phyloP scores from a whole-genome alignment of 176 grass and related monocot species.

The Oryza glaberrima region DNA sequence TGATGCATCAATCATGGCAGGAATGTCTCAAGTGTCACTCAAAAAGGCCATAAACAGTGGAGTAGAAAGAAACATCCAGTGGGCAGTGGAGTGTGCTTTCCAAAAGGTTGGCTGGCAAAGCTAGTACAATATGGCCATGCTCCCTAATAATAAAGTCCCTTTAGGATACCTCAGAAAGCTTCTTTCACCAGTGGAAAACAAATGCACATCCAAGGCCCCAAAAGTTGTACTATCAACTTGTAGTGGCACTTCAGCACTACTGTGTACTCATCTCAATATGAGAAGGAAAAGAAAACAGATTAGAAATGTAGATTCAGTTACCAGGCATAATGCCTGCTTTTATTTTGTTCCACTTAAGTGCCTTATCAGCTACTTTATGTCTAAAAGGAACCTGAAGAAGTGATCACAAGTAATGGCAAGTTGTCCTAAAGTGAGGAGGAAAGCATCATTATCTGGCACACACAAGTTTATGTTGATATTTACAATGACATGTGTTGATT shows the following conservation, averaged over 20 bases:
- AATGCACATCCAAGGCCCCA: conserved; percentile 15
- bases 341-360: conserved; percentile 30
- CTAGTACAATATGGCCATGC: conserved; percentile 18
- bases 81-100: conserved; percentile 29
- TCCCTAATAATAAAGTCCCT: conserved; percentile 24
- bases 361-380: conserved; percentile 36
- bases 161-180: conserved; percentile 38
- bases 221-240: conserved; percentile 29
- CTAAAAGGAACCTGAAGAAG: conserved; percentile 39
- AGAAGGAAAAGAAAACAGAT: neutral
- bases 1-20: conserved; percentile 39
- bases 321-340: conserved; percentile 11
- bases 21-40: conserved; percentile 24
- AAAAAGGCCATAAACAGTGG: conserved; percentile 37
- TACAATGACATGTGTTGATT: conserved; percentile 19
- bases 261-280: neutral
- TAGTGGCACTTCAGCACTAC: neutral
- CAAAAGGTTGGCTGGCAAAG: conserved; percentile 40
- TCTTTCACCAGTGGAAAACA: conserved; percentile 19
- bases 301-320: conserved; percentile 23
- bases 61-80: conserved; percentile 12
- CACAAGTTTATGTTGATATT: conserved; percentile 17
- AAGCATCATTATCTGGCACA: conserved; percentile 21
- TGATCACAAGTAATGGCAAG: conserved; percentile 43
- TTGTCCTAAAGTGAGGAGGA: conserved; percentile 28